A percentile compares a stretch with the other conserved stretches of the same genome.
phyloP scores from a whole-genome alignment of 306 rosid species.

The Calophaca sinica region DNA sequence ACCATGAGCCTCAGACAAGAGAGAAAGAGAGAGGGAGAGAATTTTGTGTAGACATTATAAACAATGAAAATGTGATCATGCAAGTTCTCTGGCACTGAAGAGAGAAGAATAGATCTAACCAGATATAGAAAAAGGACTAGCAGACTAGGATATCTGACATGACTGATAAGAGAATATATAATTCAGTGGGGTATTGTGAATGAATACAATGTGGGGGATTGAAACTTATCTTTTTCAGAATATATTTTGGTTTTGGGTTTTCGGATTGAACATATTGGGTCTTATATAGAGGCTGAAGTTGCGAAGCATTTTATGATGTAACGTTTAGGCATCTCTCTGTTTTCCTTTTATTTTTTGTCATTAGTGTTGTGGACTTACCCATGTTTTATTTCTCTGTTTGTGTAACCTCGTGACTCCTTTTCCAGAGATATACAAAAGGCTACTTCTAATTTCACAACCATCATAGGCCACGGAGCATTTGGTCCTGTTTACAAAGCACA shows the following conservation, averaged over 20 bases:
- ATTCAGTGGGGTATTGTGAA: not conserved
- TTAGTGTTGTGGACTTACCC: not conserved
- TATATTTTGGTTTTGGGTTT: slow-evolving; percentile 24
- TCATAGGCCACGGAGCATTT: slow-evolving; percentile 95
- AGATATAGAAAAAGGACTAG: no score
- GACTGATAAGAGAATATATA: not conserved
- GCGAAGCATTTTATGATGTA: slow-evolving; percentile 14
- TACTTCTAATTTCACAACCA: slow-evolving; percentile 84
- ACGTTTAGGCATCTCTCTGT: not conserved
- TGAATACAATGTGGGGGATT: no score
- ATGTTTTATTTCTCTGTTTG: slow-evolving; percentile 13
- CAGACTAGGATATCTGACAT: not conserved
- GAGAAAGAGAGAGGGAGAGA: no score
- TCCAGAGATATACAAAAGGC: slow-evolving; percentile 84
- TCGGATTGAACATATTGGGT: not conserved
- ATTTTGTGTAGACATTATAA: no score
- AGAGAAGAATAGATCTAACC: no score
- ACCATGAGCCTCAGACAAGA: no score
- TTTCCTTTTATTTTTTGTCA: not conserved
- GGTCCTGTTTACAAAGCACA: slow-evolving; percentile 96
- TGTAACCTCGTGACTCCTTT: slow-evolving; percentile 37
- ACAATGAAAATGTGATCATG: no score
- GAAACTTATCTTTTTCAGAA: no score
- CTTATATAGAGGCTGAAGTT: slow-evolving; percentile 6
- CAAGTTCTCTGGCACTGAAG: no score